Conservation (phyloP, 768 basidiomycete genomes). For the Tremella mesenterica region DNA sequence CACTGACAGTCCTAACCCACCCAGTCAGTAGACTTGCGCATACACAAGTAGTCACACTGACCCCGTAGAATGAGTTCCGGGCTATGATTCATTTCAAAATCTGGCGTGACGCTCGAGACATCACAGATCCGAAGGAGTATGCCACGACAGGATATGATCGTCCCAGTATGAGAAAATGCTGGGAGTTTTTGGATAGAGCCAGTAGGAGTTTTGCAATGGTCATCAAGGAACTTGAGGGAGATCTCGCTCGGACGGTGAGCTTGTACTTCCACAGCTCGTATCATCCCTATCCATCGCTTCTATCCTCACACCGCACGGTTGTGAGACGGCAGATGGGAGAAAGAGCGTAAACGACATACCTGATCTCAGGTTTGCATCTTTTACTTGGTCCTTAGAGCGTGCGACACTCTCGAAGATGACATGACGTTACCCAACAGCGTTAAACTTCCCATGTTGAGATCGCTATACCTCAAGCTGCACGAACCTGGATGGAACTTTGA, state of each 20-base stretch:
- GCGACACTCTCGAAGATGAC: slow-evolving; percentile 98
- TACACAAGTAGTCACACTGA: slow-evolving; percentile 3
- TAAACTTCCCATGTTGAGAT: slow-evolving; percentile 76
- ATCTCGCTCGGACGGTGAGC: slow-evolving; percentile 82
- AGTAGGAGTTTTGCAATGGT: slow-evolving; percentile 85
- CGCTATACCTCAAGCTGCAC: slow-evolving; percentile 69
- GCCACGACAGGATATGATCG: slow-evolving; percentile 80
- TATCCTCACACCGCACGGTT: not conserved
- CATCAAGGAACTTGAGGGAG: slow-evolving; percentile 91
- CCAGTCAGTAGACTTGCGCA: slow-evolving; percentile 15
- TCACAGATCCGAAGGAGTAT: slow-evolving; percentile 64
- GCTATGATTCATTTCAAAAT: slow-evolving; percentile 73
- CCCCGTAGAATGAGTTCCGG: slow-evolving; percentile 57
- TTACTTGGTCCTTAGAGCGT: slow-evolving; percentile 82
- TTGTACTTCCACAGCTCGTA: not conserved
- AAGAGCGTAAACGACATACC: not conserved
- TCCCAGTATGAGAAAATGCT: slow-evolving; percentile 74
- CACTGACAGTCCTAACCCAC: slow-evolving; percentile 18
- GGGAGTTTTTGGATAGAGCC: slow-evolving; percentile 79
- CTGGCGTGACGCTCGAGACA: slow-evolving; percentile 76
- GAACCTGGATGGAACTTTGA: slow-evolving; percentile 79
- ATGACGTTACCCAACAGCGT: slow-evolving; percentile 82
- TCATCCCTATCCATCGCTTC: not conserved
- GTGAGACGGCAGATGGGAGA: not conserved
- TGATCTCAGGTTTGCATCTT: slow-evolving; percentile 72